These are phyloP conservation scores for Solioccasus polychromus DNA, from an alignment of 768 basidiomycete species.

Conservation along the genomic window DNA sequence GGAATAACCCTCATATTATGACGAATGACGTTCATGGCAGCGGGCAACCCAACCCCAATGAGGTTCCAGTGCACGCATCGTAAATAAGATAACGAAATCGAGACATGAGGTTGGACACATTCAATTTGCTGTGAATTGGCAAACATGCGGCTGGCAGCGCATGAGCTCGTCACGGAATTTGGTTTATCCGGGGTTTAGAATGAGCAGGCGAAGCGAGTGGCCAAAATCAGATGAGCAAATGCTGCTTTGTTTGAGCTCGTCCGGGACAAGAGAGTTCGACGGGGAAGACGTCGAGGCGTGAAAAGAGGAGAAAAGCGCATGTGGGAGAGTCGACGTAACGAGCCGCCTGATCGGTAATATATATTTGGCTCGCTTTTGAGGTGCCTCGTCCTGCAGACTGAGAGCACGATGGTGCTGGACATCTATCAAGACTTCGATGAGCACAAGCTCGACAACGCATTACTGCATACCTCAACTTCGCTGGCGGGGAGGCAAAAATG, in stretches of 20 bases:
- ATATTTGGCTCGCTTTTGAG: slow-evolving; percentile 28
- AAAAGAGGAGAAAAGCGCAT: slow-evolving; percentile 44
- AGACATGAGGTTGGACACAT: no score
- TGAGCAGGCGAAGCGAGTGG: slow-evolving; percentile 38
- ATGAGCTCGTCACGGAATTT: no score
- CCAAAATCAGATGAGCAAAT: slow-evolving; percentile 47
- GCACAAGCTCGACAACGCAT: background rate
- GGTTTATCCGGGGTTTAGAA: slow-evolving; percentile 35
- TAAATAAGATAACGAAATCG: no score
- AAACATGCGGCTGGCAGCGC: no score
- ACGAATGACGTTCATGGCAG: no score
- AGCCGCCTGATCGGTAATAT: slow-evolving; percentile 37
- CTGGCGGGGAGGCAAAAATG: background rate
- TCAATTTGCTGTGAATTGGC: no score
- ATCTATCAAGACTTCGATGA: background rate
- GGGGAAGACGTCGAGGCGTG: slow-evolving; percentile 50
- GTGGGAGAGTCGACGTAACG: slow-evolving; percentile 40
- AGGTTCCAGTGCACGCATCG: no score
- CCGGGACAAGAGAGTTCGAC: slow-evolving; percentile 46
- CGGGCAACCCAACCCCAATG: no score
- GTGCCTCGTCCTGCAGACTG: slow-evolving; percentile 55
- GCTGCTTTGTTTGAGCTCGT: slow-evolving; percentile 33
- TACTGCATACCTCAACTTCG: slow-evolving; percentile 2
- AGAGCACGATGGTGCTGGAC: slow-evolving; percentile 31
- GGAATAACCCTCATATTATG: no score